A percentile compares a stretch with the other conserved stretches of the same genome.
phyloP scores from a whole-genome alignment of 371 early-diverging fungal genomes.

The Actinomortierella ambigua region DNA sequence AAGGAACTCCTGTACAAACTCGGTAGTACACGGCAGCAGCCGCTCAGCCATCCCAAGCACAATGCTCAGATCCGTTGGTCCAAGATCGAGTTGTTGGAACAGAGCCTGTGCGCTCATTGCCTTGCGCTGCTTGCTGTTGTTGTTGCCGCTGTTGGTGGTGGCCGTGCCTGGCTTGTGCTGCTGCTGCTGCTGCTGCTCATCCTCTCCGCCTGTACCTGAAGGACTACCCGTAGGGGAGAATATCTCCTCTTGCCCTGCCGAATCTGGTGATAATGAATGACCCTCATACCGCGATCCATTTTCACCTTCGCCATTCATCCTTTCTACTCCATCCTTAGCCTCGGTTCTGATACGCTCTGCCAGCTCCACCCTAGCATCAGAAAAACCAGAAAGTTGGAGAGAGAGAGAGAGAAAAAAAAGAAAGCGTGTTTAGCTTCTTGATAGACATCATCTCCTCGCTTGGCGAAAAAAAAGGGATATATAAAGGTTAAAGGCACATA shows the following conservation, averaged over 20 bases:
- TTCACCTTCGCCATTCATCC: no score
- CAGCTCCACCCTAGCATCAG: conserved; percentile 31
- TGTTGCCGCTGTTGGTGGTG: background rate
- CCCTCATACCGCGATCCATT: no score
- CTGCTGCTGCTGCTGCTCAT: background rate
- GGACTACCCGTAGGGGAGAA: background rate
- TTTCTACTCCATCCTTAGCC: no score
- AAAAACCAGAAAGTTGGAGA: no score
- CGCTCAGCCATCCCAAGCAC: conserved; percentile 63
- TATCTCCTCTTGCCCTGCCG: background rate
- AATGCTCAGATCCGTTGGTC: conserved; percentile 54
- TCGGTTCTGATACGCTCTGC: conserved; percentile 6
- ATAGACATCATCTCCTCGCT: background rate
- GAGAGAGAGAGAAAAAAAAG: conserved; percentile 1
- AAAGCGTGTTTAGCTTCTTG: background rate
- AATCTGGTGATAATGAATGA: no score
- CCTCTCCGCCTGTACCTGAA: background rate
- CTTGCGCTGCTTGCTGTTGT: background rate
- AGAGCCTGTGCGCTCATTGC: conserved; percentile 16
- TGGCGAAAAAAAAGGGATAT: background rate
- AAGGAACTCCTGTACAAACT: conserved; percentile 34
- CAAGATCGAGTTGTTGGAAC: conserved; percentile 33
- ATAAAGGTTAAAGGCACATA: no score
- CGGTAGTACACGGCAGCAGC: conserved; percentile 55
- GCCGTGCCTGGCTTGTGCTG: background rate